Evolutionary conservation across 176 grass and related monocot species (phyloP).

Genomic region (Paspalum notatum): DNA sequence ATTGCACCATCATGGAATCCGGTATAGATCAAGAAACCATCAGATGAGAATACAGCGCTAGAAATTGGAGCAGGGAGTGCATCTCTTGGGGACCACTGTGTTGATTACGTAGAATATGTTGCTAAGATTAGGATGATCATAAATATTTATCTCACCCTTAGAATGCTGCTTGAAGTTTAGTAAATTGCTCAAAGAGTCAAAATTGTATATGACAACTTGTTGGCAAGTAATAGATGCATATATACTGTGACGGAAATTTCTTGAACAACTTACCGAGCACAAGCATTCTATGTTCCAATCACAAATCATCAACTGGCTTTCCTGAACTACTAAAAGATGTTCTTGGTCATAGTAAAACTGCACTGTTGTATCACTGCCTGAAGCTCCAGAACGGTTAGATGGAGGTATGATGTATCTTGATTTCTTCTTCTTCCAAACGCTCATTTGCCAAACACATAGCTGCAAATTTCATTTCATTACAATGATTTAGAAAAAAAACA

Average conservation of each 20-base stretch:
- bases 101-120: neutral
- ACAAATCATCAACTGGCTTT: conserved; percentile 60
- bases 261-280: conserved; percentile 35
- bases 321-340: conserved; percentile 64
- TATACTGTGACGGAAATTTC: neutral
- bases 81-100: conserved; percentile 82
- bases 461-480: conserved; percentile 39
- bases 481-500: neutral
- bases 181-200: neutral
- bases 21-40: conserved; percentile 57
- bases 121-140: neutral
- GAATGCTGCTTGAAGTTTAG: too few species aligned
- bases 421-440: conserved; percentile 59
- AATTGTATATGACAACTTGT: neutral
- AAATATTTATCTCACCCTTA: too few species aligned
- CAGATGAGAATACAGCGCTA: conserved; percentile 80
- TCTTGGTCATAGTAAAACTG: conserved; percentile 63
- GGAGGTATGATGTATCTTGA: conserved; percentile 48
- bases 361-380: conserved; percentile 60
- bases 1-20: conserved; percentile 48
- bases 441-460: conserved; percentile 59
- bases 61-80: conserved; percentile 72
- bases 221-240: neutral
- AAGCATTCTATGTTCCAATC: conserved; percentile 58
- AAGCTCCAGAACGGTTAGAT: conserved; percentile 25